These are phyloP conservation scores for Trichoderma lentiforme DNA, from an alignment of 2,329 filamentous ascomycete species.

Conservation along the genomic window DNA sequence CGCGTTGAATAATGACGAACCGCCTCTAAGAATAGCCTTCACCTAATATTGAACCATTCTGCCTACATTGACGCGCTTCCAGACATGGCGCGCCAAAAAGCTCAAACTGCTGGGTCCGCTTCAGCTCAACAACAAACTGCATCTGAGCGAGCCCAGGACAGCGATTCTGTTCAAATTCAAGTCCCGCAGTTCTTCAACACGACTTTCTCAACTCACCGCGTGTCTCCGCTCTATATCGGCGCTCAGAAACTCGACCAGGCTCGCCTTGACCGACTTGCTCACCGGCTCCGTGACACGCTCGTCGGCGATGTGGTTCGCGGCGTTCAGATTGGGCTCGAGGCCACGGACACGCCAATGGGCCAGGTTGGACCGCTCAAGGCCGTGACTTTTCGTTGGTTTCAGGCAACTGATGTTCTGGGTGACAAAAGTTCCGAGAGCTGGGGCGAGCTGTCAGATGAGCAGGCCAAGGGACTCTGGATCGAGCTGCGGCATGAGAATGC, in stretches of 20 bases:
- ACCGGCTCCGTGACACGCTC: slow-evolving; percentile 50
- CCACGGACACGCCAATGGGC: slow-evolving; percentile 38
- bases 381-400: slow-evolving; percentile 49
- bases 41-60: neutral
- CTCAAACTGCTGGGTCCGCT: neutral
- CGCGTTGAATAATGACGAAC: neutral
- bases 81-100: slow-evolving; percentile 12
- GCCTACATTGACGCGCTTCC: neutral
- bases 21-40: neutral
- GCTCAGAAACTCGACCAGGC: slow-evolving; percentile 35
- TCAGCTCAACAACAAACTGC: neutral
- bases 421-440: slow-evolving; percentile 24
- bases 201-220: slow-evolving; percentile 55
- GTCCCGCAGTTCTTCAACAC: slow-evolving; percentile 53
- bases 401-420: slow-evolving; percentile 31
- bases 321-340: slow-evolving; percentile 50
- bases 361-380: slow-evolving; percentile 43
- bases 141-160: neutral
- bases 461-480: slow-evolving; percentile 40
- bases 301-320: slow-evolving; percentile 60
- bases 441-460: slow-evolving; percentile 23
- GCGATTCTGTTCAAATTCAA: slow-evolving; percentile 25
- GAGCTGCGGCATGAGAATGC: slow-evolving; percentile 53
- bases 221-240: slow-evolving; percentile 52
- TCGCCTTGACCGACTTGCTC: slow-evolving; percentile 44